A percentile compares a stretch with the other conserved stretches of the same genome.
Conservation (phyloP, 2,329 filamentous ascomycete genomes). For the Fusarium sulawesiense region DNA sequence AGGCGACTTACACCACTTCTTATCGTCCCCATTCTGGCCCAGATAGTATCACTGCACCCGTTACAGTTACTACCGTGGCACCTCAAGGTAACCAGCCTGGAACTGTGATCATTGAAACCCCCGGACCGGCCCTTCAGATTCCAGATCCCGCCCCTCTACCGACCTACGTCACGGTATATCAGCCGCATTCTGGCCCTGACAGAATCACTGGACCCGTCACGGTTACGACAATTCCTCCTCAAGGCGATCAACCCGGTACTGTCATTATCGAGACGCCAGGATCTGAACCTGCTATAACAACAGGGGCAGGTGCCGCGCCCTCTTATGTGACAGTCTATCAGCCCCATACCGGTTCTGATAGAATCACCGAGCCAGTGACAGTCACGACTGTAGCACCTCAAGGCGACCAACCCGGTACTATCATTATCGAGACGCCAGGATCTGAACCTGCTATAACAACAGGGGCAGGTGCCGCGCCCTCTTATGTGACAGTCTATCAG, state of each 20-base stretch:
- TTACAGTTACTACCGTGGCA: constrained; percentile 10
- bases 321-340: constrained; percentile 5
- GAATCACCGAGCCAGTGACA: constrained; percentile 1
- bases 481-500: constrained; percentile 2
- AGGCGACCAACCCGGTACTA: constrained; percentile 9
- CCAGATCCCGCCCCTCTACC: background rate
- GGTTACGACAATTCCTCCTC: background rate
- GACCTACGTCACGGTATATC: constrained; percentile 2
- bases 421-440: constrained; percentile 17
- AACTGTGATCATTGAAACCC: constrained; percentile 18
- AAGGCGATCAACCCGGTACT: constrained; percentile 9
- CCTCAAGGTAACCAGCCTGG: constrained; percentile 12
- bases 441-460: background rate
- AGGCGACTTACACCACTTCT: constrained; percentile 20
- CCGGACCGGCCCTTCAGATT: background rate
- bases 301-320: background rate
- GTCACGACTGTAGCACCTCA: background rate
- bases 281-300: background rate
- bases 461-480: background rate
- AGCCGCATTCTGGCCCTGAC: background rate
- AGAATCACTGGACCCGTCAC: background rate
- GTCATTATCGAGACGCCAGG: constrained; percentile 18
- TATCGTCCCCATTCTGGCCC: constrained; percentile 14
- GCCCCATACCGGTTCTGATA: background rate
- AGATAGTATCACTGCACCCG: constrained; percentile 5